Base-by-base conservation (phyloP, 1,284 basidiomycete genomes). In the Cutaneotrichosporon mucoides region DNA sequence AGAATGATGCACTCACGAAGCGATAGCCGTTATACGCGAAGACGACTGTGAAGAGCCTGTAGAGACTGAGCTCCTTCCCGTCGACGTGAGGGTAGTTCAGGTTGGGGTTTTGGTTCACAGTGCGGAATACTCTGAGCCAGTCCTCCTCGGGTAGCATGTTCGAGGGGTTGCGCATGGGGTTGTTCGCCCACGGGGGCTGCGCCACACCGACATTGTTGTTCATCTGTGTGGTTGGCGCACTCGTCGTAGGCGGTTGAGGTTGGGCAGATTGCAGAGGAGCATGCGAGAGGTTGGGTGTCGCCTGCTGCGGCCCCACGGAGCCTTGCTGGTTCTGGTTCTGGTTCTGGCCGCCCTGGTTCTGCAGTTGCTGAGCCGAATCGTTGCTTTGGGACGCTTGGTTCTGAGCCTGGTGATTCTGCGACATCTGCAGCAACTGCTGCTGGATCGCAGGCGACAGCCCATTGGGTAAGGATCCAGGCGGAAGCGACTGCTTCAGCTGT, bases 21-120 rank as follows among this genome's bases (percentile, higher is more conserved):
- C 63, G 63, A 57, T 61, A 62, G 3, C 63, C 63, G 34, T 61
- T 61, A 16, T 55, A 49, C 4, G 55, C 54, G 15, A 60, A 57
- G 35, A 65, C 61, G 13, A 57, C 48, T 2, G 50, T 53, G 43
- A 65, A 62, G 34, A 65, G 53, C 40, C 47, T 57, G 60, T 57
- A 62, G 12, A 65, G 53, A 56, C 53, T 62, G 15, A 65, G 42
- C 42, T 49, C 45, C 48, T 60, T 60, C 35, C 63, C 63, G 15
- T 60, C 54, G 36, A 65, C 42, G 10, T 51, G 16, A 2, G 63
- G 60, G 44, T 65, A 64, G 33, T 58, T 52, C 15, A 64, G 52
- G 41, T 35, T 54, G 3, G 36, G 61, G 48, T 57, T 56, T 12
- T 54, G 43, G 47, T 62, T 50, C n/a, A 62, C 38, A 2, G 41